These are phyloP conservation scores for Aspergillus coremiiformis DNA, from an alignment of 495 filamentous ascomycete species.

Conservation along the genomic window DNA sequence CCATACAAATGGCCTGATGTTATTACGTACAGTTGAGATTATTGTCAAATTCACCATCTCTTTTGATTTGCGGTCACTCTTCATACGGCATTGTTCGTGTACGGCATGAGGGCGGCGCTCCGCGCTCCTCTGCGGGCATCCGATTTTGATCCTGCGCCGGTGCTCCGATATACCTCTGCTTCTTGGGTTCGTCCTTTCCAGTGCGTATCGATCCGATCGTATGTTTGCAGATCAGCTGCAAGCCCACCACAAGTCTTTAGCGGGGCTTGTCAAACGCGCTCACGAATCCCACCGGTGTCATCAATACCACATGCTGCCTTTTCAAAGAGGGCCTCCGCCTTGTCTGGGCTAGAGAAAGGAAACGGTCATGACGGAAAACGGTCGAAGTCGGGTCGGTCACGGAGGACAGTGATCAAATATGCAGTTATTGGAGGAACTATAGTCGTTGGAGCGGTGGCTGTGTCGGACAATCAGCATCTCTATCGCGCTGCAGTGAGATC, in stretches of 20 bases:
- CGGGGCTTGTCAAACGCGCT: conserved; percentile 1
- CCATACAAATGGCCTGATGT: neutral
- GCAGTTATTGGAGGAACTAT: conserved; percentile 47
- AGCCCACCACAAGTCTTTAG: neutral
- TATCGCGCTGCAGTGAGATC: conserved; percentile 70
- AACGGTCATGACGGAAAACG: conserved; percentile 9
- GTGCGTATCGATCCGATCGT: conserved; percentile 1
- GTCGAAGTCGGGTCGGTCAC: conserved; percentile 13
- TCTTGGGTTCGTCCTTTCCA: conserved; percentile 5
- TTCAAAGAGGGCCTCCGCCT: conserved; percentile 15
- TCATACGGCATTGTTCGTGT: conserved; percentile 15
- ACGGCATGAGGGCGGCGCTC: conserved; percentile 36
- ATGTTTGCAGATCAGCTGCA: conserved; percentile 2
- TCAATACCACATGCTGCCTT: conserved; percentile 7
- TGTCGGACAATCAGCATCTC: conserved; percentile 66
- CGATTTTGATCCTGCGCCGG: conserved; percentile 27
- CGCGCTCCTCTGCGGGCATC: conserved; percentile 34
- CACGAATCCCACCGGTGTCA: neutral
- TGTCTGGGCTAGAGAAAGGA: conserved; percentile 11
- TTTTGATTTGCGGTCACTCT: conserved; percentile 12
- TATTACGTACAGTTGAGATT: neutral
- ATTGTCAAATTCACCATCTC: neutral
- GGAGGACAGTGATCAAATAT: conserved; percentile 34
- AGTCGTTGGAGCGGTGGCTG: conserved; percentile 52
- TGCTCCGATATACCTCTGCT: conserved; percentile 18